Percentiles rank a stretch among this genome's conserved stretches.
Conservation (phyloP, 169 alveolate genomes). For the Cryptosporidium bovis region DNA sequence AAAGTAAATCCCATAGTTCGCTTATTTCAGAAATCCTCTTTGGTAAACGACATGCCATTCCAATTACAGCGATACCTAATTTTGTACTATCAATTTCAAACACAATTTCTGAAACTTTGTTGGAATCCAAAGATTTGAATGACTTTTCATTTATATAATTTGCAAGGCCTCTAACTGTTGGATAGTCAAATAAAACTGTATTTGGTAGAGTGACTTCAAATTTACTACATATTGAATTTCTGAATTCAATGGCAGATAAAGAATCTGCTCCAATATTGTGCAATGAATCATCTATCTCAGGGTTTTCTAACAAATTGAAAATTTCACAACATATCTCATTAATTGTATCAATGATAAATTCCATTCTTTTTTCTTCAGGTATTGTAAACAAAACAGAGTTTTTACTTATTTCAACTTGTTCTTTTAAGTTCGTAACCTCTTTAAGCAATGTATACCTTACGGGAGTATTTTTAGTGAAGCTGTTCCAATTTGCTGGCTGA, state of each 20-base stretch:
- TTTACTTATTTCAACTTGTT: neutral
- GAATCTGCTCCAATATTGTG: constrained; percentile 53
- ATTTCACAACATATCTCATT: constrained; percentile 7
- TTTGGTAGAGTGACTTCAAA: constrained; percentile 38
- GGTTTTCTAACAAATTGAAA: constrained; percentile 4
- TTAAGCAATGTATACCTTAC: neutral
- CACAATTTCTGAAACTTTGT: neutral
- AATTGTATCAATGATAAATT: constrained; percentile 27
- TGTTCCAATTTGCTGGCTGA: constrained; percentile 67
- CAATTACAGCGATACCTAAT: constrained; percentile 12
- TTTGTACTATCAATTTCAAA: neutral
- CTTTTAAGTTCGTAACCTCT: neutral
- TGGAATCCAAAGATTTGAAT: neutral
- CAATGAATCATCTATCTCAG: constrained; percentile 16
- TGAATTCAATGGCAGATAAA: constrained; percentile 47
- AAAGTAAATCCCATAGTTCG: constrained; percentile 34
- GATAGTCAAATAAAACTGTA: constrained; percentile 54
- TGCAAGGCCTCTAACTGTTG: constrained; percentile 33
- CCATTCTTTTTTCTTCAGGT: constrained; percentile 34
- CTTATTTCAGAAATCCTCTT: neutral
- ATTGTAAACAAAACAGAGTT: constrained; percentile 13
- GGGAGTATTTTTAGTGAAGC: constrained; percentile 11
- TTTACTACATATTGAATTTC: constrained; percentile 34
- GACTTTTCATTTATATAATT: constrained; percentile 38
- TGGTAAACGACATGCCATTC: constrained; percentile 69